Base-by-base conservation (phyloP, 2,329 filamentous ascomycete genomes). In the Biscogniauxia sp. region DNA sequence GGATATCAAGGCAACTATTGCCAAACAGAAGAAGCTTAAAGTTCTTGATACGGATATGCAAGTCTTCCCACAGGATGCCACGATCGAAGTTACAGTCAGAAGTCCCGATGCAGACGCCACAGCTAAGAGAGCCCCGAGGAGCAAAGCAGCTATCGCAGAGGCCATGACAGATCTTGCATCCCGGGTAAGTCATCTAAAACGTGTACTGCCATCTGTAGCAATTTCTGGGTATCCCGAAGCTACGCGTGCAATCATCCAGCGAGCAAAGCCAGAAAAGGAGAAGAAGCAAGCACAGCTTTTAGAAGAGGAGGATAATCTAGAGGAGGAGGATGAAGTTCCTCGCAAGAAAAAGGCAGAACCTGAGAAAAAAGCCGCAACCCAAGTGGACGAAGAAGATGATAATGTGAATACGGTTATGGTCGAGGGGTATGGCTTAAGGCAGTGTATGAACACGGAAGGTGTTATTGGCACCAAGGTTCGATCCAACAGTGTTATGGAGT, bases 381-480 rank as follows among this genome's bases (percentile, higher is more conserved):
- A 41, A 54, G 19, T 25, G 3, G 45, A 53, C 25, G 51, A 51
- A 2, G 45, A 57, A 13, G 60, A 58, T 9, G 23, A 19, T 7
- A 50, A 54, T 5, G 28, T 59, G 4, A 83, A 89, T 68, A 87
- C 84, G 17, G 92, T 94, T 53, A 82, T 97, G 0, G 95, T 99
- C 3, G 95, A 98, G 82, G 95, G 95, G 1, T 98, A 99, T 75
- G 95, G 95, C 0, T 81, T 99, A 55, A 86, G 87, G 51, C 85
- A 87, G 28, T 97, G 93, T 78, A 96, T 99, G 89, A 96, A 88
- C 9, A 99, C 95, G 0, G 90, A 93, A 64, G 95, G 95, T 64
- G 91, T 99, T 5, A 82, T 96, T 59, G 93, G 93, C 59, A 88
- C 86, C 20, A 80, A 84, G 67, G 90, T 88, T 2, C 84, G 83